A percentile compares a stretch with the other conserved stretches of the same genome.
Conservation (phyloP, 1,284 basidiomycete genomes). For the Fistulina hepatica region DNA sequence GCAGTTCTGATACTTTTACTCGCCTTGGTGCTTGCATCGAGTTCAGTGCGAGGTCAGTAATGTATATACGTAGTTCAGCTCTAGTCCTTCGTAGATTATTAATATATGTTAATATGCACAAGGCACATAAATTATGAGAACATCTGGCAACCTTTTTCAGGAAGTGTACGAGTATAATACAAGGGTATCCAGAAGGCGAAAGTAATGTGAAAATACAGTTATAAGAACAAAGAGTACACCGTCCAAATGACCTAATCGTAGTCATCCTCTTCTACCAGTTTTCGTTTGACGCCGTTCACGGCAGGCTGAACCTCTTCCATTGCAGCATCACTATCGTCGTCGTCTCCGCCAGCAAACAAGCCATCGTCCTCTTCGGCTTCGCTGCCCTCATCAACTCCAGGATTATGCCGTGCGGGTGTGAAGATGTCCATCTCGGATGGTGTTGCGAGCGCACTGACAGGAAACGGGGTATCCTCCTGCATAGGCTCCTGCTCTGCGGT, state of each 20-base stretch:
- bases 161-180: neutral
- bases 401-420: constrained; percentile 33
- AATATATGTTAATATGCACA: neutral
- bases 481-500: constrained; percentile 17
- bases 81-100: constrained; percentile 7
- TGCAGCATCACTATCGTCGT: constrained; percentile 67
- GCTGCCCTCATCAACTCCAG: constrained; percentile 51
- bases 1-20: too few species aligned
- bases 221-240: too few species aligned
- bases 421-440: constrained; percentile 56
- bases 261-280: constrained; percentile 75
- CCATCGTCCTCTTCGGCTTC: constrained; percentile 45
- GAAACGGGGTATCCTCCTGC: constrained; percentile 34
- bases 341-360: constrained; percentile 36
- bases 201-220: too few species aligned
- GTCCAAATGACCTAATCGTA: constrained; percentile 65
- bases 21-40: too few species aligned
- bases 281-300: constrained; percentile 58
- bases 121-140: constrained; percentile 1
- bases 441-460: constrained; percentile 37
- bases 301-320: constrained; percentile 53
- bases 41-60: too few species aligned
- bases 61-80: constrained; percentile 9
- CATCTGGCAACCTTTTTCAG: neutral
- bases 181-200: neutral